Percentiles rank a stretch among this genome's conserved stretches.
Conservation (phyloP, 2,329 filamentous ascomycete species). For the Hymenoscyphus occultus region DNA sequence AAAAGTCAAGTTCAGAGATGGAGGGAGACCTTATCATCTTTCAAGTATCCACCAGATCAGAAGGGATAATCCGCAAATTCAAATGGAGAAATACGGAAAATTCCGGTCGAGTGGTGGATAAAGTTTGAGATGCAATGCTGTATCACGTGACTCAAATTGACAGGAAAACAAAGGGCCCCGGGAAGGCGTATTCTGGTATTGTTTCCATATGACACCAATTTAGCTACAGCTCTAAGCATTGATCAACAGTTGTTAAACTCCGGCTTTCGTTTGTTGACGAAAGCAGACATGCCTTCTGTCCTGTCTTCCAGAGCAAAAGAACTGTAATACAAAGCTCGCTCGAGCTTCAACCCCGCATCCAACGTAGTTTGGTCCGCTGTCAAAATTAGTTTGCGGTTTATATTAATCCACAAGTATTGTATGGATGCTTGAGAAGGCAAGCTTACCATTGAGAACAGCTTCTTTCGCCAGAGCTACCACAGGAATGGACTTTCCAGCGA, state of each 20-base stretch:
- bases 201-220: not conserved
- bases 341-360: constrained; percentile 40
- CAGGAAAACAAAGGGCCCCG: too few species aligned
- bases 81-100: too few species aligned
- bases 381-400: not conserved
- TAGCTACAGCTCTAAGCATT: not conserved
- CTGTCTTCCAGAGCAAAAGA: constrained; percentile 46
- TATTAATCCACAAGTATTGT: not conserved
- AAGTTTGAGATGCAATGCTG: too few species aligned
- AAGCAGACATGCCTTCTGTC: constrained; percentile 56
- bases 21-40: too few species aligned
- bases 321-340: constrained; percentile 39
- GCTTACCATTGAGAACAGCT: constrained; percentile 42
- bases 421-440: not conserved
- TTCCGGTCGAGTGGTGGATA: too few species aligned
- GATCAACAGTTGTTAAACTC: constrained; percentile 45
- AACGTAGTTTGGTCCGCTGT: constrained; percentile 44
- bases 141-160: too few species aligned
- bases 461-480: constrained; percentile 44
- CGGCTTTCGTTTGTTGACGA: constrained; percentile 57
- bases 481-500: constrained; percentile 42
- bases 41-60: too few species aligned
- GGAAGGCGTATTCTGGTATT: not conserved
- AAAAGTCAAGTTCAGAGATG: too few species aligned
- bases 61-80: too few species aligned